Conservation (phyloP, 805 yeast genomes). For the Blastobotrys muscicola region DNA sequence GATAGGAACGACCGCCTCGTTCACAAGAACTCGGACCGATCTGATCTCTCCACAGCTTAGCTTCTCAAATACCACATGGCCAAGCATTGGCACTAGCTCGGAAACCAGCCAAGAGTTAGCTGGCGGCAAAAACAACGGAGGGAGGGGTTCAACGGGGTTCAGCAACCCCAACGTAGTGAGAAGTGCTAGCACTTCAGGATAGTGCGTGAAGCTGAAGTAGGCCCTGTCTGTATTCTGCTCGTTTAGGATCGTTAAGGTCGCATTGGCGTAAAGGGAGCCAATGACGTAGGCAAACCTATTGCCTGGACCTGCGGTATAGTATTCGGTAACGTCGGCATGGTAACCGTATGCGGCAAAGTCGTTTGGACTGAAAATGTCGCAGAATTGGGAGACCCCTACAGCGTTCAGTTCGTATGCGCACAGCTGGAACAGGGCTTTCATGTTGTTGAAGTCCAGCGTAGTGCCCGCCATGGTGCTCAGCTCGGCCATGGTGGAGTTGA, state of each 20-base stretch:
- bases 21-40: conserved; percentile 37
- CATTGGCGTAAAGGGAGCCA: conserved; percentile 41
- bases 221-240: conserved; percentile 24
- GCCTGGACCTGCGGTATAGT: conserved; percentile 27
- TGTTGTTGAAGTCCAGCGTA: conserved; percentile 34
- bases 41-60: conserved; percentile 28
- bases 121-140: conserved; percentile 34
- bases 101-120: conserved; percentile 38
- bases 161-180: conserved; percentile 41
- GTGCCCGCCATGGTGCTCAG: conserved; percentile 23
- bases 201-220: conserved; percentile 37
- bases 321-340: conserved; percentile 14
- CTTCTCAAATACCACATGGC: conserved; percentile 42
- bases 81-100: conserved; percentile 51
- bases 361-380: conserved; percentile 25
- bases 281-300: conserved; percentile 21
- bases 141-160: conserved; percentile 33
- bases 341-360: conserved; percentile 23
- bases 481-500: conserved; percentile 21
- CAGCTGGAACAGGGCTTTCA: conserved; percentile 33
- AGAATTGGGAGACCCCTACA: conserved; percentile 35
- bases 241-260: conserved; percentile 38
- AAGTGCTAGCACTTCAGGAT: conserved; percentile 44
- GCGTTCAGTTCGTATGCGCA: conserved; percentile 46
- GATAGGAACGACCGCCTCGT: conserved; percentile 46